A percentile compares a stretch with the other conserved stretches of the same genome.
Evolutionary conservation across 2,329 filamentous ascomycete species (phyloP).

Genomic region (Xylaria multiplex): DNA sequence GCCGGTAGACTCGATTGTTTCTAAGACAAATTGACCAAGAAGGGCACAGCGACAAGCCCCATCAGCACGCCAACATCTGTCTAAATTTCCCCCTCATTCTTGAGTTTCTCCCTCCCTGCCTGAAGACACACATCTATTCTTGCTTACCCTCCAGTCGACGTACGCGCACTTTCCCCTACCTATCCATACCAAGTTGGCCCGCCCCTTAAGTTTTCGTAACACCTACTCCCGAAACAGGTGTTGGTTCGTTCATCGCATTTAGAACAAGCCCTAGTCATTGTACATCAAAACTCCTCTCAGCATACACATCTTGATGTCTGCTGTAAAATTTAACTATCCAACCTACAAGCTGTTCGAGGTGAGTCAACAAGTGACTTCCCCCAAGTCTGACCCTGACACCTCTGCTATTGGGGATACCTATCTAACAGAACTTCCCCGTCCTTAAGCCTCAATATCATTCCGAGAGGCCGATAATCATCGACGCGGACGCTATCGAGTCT

Average conservation of each 20-base stretch:
- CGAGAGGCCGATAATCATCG: conserved; percentile 67
- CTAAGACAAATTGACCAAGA: conserved; percentile 45
- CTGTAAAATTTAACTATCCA: conserved; percentile 64
- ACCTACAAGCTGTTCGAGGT: conserved; percentile 70
- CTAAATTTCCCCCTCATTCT: conserved; percentile 33
- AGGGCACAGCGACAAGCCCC: conserved; percentile 33
- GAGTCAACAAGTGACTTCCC: conserved; percentile 51
- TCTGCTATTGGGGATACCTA: conserved; percentile 21
- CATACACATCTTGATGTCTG: conserved; percentile 66
- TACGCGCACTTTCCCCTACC: conserved; percentile 7
- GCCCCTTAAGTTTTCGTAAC: conserved; percentile 42
- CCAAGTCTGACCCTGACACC: conserved; percentile 9
- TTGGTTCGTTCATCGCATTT: conserved; percentile 47
- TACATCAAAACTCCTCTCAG: conserved; percentile 37
- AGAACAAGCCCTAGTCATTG: conserved; percentile 47
- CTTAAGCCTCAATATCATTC: conserved; percentile 62
- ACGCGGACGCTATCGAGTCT: conserved; percentile 65
- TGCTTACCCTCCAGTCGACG: conserved; percentile 24
- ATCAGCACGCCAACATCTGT: conserved; percentile 29
- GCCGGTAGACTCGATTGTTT: conserved; percentile 41
- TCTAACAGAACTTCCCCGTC: conserved; percentile 35
- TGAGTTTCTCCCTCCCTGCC: conserved; percentile 21
- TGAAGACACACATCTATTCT: conserved; percentile 36
- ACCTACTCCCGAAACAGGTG: conserved; percentile 52
- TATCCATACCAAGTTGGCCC: conserved; percentile 15